These are phyloP conservation scores for Botrytis paeoniae DNA, from an alignment of 2,329 filamentous ascomycete genomes.

Conservation along the genomic window DNA sequence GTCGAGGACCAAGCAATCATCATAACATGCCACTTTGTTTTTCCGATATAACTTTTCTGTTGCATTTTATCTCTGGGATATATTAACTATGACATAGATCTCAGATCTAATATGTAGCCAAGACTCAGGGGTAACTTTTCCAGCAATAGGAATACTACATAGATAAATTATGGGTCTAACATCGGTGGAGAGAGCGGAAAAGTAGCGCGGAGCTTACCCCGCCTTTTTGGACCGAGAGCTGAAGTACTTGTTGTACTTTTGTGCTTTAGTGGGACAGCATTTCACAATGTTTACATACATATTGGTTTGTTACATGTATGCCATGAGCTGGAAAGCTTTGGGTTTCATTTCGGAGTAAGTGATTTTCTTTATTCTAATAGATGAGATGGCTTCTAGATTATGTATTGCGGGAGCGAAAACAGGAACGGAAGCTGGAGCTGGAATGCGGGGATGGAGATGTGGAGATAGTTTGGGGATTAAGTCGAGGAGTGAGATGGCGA, in stretches of 20 bases:
- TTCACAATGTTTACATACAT: neutral
- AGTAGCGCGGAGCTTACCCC: conserved; percentile 8
- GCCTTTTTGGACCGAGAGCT: neutral
- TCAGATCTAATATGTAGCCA: neutral
- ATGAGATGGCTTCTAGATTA: neutral
- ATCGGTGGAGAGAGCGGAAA: neutral
- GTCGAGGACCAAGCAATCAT: neutral
- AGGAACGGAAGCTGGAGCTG: neutral
- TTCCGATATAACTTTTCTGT: neutral
- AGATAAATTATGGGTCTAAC: neutral
- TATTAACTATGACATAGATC: conserved; percentile 3
- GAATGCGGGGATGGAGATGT: neutral
- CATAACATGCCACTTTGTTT: neutral
- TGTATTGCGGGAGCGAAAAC: neutral
- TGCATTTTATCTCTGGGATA: neutral
- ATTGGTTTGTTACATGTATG: neutral
- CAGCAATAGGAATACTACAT: neutral
- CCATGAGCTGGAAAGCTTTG: neutral
- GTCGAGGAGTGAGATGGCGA: neutral
- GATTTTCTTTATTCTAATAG: neutral
- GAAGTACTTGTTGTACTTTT: neutral
- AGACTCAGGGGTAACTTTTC: conserved; percentile 5
- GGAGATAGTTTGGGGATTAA: neutral
- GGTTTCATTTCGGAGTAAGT: neutral
- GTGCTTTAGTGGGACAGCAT: conserved; percentile 1